Conservation (phyloP, 345 rosid species). For the Microthlaspi erraticum region DNA sequence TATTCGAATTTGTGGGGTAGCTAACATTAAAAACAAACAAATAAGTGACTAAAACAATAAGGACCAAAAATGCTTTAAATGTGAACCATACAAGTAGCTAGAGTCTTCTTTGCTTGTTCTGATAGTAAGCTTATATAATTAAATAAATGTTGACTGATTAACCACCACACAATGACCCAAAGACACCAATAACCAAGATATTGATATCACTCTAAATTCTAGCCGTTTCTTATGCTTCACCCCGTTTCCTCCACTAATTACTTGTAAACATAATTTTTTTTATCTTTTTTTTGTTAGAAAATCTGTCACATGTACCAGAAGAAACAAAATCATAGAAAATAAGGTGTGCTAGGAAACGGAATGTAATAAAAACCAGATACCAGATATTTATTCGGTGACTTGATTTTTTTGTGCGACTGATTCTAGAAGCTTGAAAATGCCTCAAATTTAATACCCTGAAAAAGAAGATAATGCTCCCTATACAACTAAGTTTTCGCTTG, state of each 20-base stretch:
- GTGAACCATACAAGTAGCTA: conserved; percentile 59
- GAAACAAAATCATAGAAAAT: not conserved
- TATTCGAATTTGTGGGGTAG: conserved; percentile 31
- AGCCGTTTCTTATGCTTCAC: conserved; percentile 30
- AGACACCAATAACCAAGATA: conserved; percentile 47
- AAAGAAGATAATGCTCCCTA: not conserved
- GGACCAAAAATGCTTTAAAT: conserved; percentile 52
- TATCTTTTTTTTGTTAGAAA: not conserved
- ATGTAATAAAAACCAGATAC: not conserved
- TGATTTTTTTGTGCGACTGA: not conserved
- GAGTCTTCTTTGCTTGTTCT: conserved; percentile 43
- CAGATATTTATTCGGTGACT: not conserved
- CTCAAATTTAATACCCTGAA: not conserved
- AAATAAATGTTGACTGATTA: conserved; percentile 39
- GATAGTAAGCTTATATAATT: conserved; percentile 33
- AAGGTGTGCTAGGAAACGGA: not conserved
- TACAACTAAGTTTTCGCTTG: too few relatives aligned
- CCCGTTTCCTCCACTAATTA: conserved; percentile 4
- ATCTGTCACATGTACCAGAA: not conserved
- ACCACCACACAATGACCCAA: conserved; percentile 42
- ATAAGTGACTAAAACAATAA: conserved; percentile 15
- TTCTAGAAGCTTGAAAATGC: not conserved
- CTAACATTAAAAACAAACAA: conserved; percentile 26
- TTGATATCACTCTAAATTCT: conserved; percentile 35
- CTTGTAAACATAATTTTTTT: not conserved